Evolutionary conservation across 768 basidiomycete species (phyloP), one percentile per base, ranked within the genome.

Genomic region (Tubosaeta sp.): DNA sequence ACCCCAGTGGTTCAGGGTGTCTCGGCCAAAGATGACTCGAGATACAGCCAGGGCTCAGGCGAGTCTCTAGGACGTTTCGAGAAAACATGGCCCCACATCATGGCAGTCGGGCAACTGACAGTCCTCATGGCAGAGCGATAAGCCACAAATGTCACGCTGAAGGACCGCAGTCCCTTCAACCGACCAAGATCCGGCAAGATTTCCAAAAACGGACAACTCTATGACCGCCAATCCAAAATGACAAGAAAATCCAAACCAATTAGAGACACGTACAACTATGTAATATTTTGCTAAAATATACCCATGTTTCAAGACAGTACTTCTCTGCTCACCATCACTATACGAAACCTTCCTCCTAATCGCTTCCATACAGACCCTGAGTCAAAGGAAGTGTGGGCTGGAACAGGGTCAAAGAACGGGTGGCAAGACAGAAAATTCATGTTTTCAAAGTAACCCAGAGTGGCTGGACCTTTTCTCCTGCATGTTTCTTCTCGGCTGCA

Each of bases 141-240:
- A 32, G 21, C 35, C 18, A 8, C 30, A 13, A 6, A 14, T 7
- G 9, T 11, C 35, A 36, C 4, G 22, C 22, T 19, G 19, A 16
- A 40, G 11, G 9, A 6, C 9, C 21, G 39, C 39, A 40, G 19
- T 39, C 19, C 19, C 39, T 40, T 22, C 11, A 31, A 24, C 39
- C 42, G 42, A 44, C 27, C 35, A 38, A 44, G 49, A 44, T 39
- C 35, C 51, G 44, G 21, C n/a, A 22, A 8, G 18, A 34, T 51
- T 46, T 46, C 51, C 51, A 25, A 54, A 54, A 54, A 30, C 8
- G 44, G 53, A 42, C 11, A 42, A n/a, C 27, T 13, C 24, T 13
- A 18, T 3, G 19, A 38, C 36, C 38, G 49, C 40, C 49, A 43
- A 49, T 44, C 49, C 42, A 21, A 21, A 43, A 25, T 31, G 19